Base-by-base conservation (phyloP, 768 basidiomycete genomes). In the Amanita pallidorosea region DNA sequence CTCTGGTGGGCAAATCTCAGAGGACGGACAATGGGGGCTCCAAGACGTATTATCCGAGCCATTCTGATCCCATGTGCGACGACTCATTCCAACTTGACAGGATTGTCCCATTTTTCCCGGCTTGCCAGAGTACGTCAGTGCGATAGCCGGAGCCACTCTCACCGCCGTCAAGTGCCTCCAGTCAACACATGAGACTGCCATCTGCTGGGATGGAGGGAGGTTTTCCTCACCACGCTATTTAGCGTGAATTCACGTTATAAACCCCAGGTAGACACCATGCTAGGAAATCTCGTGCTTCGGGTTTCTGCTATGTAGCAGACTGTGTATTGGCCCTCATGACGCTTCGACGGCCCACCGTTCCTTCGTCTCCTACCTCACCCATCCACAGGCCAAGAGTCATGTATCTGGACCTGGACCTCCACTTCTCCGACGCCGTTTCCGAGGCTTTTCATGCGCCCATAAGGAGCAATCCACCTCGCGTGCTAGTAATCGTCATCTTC, bases 301-400 rank as follows among this genome's bases (percentile, higher is more conserved):
- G 94, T 0, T 98, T 88, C 66, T 98, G 94, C 70, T 98, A 96
- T 61, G 86, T 97, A 18, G 87, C 90, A 1, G 94, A 97, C 61
- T 82, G 85, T 49, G 77, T 92, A 8, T 75, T 97, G 1, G 85
- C 85, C 0, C 81, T 96, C 52, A 75, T 94, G 51, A 69, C 76
- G 4, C 73, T 96, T 38, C 81, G 77, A 55, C 72, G 72, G 55
- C 61, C 47, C 53, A 44, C 54, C 53, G 56, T 51, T 44, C 55
- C 56, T 40, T 29, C 23, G 53, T 22, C 11, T 47, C 18, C 53
- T n/a, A 20, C 5, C 42, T 54, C 31, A 17, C 50, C 23, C 45
- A 53, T 27, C 29, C 61, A 66, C 49, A 76, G 74, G 54, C 71
- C 77, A 0, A 77, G 86, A 2, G 74, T 93, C 9, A 81, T 97